Conservation (phyloP, 2,329 filamentous ascomycete genomes). For the Albifimbria verrucaria region DNA sequence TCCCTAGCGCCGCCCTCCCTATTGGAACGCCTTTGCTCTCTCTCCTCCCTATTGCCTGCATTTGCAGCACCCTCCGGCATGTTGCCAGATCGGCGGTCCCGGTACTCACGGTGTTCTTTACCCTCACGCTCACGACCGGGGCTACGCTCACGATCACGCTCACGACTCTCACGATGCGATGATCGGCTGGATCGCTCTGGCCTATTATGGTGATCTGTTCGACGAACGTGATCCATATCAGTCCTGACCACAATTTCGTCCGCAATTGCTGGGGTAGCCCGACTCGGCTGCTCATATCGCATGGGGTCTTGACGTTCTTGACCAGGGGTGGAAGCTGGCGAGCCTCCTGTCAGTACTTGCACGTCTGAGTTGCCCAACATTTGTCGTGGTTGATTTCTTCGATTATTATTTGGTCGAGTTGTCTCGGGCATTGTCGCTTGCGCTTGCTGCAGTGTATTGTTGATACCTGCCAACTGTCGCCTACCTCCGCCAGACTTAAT, state of each 20-base stretch:
- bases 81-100: conserved; percentile 37
- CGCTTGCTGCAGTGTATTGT: conserved; percentile 53
- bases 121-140: conserved; percentile 42
- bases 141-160: conserved; percentile 48
- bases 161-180: conserved; percentile 48
- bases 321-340: conserved; percentile 45
- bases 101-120: conserved; percentile 43
- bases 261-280: conserved; percentile 25
- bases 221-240: not conserved
- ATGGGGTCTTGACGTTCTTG: conserved; percentile 46
- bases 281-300: conserved; percentile 33
- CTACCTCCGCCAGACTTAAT: conserved; percentile 35
- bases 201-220: conserved; percentile 13
- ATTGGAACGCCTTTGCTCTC: conserved; percentile 27
- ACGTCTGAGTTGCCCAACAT: conserved; percentile 52
- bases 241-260: conserved; percentile 17
- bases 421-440: conserved; percentile 38
- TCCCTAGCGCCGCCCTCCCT: conserved; percentile 22
- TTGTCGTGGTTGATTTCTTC: conserved; percentile 33
- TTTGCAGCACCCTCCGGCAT: conserved; percentile 21
- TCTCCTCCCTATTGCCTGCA: conserved; percentile 27
- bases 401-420: conserved; percentile 30
- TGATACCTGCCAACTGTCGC: conserved; percentile 58
- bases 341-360: conserved; percentile 53
- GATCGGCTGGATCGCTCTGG: conserved; percentile 36